Conservation (phyloP, 164 flowering plant genomes). For the Piper longum region DNA sequence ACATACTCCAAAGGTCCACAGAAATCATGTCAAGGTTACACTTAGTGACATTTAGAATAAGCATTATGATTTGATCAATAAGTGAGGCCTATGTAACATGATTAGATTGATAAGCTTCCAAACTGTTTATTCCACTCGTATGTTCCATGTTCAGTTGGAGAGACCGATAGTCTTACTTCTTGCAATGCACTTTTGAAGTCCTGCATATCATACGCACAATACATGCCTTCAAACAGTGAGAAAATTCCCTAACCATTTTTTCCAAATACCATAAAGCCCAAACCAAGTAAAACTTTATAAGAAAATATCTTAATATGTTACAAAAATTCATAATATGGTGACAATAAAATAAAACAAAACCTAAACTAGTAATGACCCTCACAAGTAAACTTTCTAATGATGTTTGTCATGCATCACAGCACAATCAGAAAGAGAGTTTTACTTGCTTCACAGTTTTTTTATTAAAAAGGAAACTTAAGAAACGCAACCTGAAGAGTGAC, state of each 20-base stretch:
- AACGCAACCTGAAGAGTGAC: slow-evolving; percentile 58
- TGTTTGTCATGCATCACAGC: background rate
- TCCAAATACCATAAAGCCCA: slow-evolving; percentile 32
- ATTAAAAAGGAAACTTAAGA: background rate
- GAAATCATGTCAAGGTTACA: no score
- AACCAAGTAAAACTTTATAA: no score
- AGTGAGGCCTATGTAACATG: background rate
- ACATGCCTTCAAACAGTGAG: no score
- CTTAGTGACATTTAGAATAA: no score
- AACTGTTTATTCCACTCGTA: slow-evolving; percentile 97
- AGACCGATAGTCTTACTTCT: slow-evolving; percentile 95
- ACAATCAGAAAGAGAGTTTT: background rate
- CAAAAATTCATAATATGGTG: no score
- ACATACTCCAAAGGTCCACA: no score
- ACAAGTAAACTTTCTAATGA: no score
- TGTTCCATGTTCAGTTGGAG: slow-evolving; percentile 56
- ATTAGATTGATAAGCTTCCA: slow-evolving; percentile 57
- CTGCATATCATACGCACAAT: slow-evolving; percentile 15
- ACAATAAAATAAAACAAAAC: no score
- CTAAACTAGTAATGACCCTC: no score
- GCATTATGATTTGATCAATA: background rate
- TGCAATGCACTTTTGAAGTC: slow-evolving; percentile 73
- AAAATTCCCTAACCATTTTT: slow-evolving; percentile 87
- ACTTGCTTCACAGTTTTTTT: background rate
- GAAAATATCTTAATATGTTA: no score